phyloP scores from a whole-genome alignment of 192 early-diverging fungal genomes.

The Entrophospora sp. region DNA sequence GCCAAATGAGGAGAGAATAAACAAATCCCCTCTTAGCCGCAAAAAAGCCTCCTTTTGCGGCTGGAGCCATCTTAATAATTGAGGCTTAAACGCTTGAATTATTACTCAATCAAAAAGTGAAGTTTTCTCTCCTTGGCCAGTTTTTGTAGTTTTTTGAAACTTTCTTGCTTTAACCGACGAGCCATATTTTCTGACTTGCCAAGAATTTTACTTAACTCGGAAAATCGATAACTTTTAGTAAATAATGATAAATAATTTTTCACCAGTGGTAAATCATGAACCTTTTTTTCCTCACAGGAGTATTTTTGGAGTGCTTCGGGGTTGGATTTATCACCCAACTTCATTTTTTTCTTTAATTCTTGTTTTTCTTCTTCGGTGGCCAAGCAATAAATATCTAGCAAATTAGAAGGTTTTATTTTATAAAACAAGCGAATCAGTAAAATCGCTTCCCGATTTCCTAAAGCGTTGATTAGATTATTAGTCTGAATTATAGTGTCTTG shows the following conservation, averaged over 20 bases:
- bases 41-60: neutral
- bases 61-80: neutral
- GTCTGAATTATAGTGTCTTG: neutral
- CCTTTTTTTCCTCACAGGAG: neutral
- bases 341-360: slow-evolving; percentile 9
- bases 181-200: slow-evolving; percentile 1
- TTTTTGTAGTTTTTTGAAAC: slow-evolving; percentile 8
- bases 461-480: neutral
- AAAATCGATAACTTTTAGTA: neutral
- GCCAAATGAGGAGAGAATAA: too few relatives aligned
- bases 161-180: slow-evolving; percentile 3
- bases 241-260: slow-evolving; percentile 10
- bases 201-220: slow-evolving; percentile 3
- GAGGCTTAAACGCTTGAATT: neutral
- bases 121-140: slow-evolving; percentile 3
- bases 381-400: neutral
- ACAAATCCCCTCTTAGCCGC: neutral
- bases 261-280: neutral
- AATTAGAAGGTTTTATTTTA: slow-evolving; percentile 6
- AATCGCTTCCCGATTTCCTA: neutral
- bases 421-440: slow-evolving; percentile 1
- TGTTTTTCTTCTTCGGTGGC: slow-evolving; percentile 3
- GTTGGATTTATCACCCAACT: neutral
- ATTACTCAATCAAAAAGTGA: slow-evolving; percentile 1
- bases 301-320: slow-evolving; percentile 2